Evolutionary conservation across 208 protist genomes (phyloP).

Genomic region (Angomonas ambiguus): DNA sequence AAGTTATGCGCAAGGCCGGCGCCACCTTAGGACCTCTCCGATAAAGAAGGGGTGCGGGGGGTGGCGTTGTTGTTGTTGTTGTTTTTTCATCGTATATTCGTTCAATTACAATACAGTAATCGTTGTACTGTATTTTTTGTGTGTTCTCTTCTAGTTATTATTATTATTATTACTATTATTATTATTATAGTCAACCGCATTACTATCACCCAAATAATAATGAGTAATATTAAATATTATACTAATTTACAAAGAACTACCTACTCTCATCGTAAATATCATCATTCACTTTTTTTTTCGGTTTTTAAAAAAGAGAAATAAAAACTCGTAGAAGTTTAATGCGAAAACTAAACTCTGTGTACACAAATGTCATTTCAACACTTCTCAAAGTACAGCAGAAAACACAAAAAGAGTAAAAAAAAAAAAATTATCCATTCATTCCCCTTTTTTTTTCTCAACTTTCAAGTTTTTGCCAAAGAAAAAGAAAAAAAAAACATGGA

Average conservation of each 20-base stretch:
- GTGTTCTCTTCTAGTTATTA: constrained; percentile 3
- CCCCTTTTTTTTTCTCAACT: constrained; percentile 7
- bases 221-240: too few relatives aligned
- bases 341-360: too few relatives aligned
- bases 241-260: background rate
- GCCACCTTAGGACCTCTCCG: constrained; percentile 36
- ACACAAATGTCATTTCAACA: too few relatives aligned
- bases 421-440: background rate
- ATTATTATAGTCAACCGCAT: too few relatives aligned
- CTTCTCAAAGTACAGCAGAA: too few relatives aligned
- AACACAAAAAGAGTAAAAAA: too few relatives aligned
- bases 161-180: too few relatives aligned
- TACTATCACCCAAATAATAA: too few relatives aligned
- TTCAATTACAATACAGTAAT: background rate
- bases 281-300: too few relatives aligned
- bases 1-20: constrained; percentile 53
- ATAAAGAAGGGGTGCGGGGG: background rate
- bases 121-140: constrained; percentile 5
- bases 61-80: background rate
- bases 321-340: too few relatives aligned
- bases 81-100: background rate
- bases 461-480: constrained; percentile 3
- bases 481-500: constrained; percentile 2
- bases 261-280: constrained; percentile 3
- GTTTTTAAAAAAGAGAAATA: constrained; percentile 3